Conservation (phyloP, 192 early-diverging fungal genomes). For the Rhizoclosmatium sp. region DNA sequence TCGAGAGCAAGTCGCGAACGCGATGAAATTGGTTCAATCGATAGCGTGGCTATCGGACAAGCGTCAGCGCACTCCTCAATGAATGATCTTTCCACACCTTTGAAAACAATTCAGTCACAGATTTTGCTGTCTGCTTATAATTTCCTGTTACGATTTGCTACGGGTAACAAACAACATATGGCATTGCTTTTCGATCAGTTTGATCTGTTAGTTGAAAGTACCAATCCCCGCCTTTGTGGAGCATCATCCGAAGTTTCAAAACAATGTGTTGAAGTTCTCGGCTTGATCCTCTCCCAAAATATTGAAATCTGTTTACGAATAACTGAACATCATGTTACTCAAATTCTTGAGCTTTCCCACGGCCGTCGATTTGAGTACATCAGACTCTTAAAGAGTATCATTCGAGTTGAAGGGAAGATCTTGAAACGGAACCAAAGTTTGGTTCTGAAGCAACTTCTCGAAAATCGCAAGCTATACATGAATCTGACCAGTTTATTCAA, state of each 20-base stretch:
- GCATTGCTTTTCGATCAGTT: conserved; percentile 35
- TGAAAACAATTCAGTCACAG: conserved; percentile 36
- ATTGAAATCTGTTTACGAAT: conserved; percentile 23
- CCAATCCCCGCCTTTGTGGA: conserved; percentile 38
- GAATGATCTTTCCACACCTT: background rate
- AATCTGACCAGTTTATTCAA: conserved; percentile 15
- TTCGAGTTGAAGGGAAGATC: conserved; percentile 38
- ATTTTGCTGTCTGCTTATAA: conserved; percentile 37
- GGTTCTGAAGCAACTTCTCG: conserved; percentile 30
- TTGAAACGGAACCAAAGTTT: conserved; percentile 45
- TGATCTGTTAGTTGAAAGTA: conserved; percentile 40
- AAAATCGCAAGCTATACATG: conserved; percentile 33
- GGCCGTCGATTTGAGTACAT: conserved; percentile 39
- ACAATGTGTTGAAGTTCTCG: conserved; percentile 31
- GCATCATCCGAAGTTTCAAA: conserved; percentile 1
- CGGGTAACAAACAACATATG: conserved; percentile 36
- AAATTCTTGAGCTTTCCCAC: conserved; percentile 40
- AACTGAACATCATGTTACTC: conserved; percentile 21
- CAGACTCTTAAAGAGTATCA: conserved; percentile 23
- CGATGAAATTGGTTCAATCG: background rate
- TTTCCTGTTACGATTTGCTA: conserved; percentile 37
- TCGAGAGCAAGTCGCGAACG: background rate
- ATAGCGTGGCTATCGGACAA: background rate
- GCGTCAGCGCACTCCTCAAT: background rate
- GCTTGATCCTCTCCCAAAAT: conserved; percentile 23